phyloP scores from a whole-genome alignment of 1,139 yeast genomes.

The Kodamaea alishanica region DNA sequence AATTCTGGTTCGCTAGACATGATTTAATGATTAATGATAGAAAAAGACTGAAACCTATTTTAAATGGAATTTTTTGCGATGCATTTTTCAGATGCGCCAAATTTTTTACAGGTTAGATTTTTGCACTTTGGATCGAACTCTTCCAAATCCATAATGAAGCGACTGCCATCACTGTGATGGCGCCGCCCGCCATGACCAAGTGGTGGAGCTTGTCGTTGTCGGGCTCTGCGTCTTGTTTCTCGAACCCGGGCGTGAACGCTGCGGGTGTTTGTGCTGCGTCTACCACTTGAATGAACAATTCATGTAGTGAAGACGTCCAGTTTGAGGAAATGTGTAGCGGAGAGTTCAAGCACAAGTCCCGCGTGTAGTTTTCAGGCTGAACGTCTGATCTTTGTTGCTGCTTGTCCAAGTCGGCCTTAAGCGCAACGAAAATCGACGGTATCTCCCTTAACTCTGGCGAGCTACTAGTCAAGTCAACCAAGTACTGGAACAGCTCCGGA shows the following conservation, averaged over 20 bases:
- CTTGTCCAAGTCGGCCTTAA: conserved; percentile 91
- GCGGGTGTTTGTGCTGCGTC: conserved; percentile 84
- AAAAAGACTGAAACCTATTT: conserved; percentile 1
- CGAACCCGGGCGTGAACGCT: conserved; percentile 75
- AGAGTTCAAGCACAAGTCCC: conserved; percentile 55
- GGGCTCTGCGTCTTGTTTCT: conserved; percentile 49
- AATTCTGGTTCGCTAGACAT: conserved; percentile 30
- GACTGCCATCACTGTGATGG: conserved; percentile 58
- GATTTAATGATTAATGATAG: neutral
- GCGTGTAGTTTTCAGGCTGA: conserved; percentile 86
- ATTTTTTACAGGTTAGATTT: conserved; percentile 5
- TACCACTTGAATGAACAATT: conserved; percentile 79
- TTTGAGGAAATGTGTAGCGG: conserved; percentile 85
- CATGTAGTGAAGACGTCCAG: conserved; percentile 85
- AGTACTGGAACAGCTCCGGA: conserved; percentile 86
- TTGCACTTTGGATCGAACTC: conserved; percentile 33
- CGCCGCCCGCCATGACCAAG: conserved; percentile 59
- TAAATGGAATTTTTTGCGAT: too few relatives aligned
- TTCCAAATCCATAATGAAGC: conserved; percentile 62
- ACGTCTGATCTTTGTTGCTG: conserved; percentile 85
- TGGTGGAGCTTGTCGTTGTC: conserved; percentile 41
- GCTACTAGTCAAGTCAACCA: conserved; percentile 62
- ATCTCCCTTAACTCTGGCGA: conserved; percentile 52
- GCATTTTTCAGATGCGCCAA: too few relatives aligned
- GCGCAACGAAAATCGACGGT: conserved; percentile 85